Base-by-base conservation (phyloP, 768 basidiomycete species). In the Collybia sordida region DNA sequence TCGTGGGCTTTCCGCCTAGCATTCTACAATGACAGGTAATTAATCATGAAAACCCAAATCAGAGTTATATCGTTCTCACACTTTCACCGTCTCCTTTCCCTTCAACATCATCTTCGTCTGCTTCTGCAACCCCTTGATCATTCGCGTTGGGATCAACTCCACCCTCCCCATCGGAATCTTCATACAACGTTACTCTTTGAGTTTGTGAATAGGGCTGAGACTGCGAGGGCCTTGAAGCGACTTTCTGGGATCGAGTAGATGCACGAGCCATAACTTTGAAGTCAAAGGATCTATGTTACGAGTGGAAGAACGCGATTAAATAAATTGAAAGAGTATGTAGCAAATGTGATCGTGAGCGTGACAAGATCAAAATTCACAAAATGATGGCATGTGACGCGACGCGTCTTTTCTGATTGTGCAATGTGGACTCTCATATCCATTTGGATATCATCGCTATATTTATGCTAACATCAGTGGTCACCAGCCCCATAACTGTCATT, bases 1-100 rank as follows among this genome's bases (percentile, higher is more conserved):
- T 85, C 82, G 42, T 79, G 74, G 0, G 88, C 88, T 63, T 81
- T 84, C 44, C 80, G 76, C n/a, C 74, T 70, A 19, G 84, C 59
- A 17, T 86, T 82, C 90, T 94, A 21, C 2, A 34, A 24, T 18
- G 25, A 21, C 7, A 22, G 3, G 7, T 24, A 7, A 31, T 31
- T 21, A 14, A 28, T 6, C n/a, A n/a, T n/a, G n/a, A n/a, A n/a
- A n/a, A n/a, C n/a, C n/a, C n/a, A n/a, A n/a, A 18, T 7, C 42
- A 35, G 24, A 37, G 21, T 37, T n/a, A 15, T 5, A 41, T 5
- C 38, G 14, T 49, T 43, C 61, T 58, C 6, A 56, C 64, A 12
- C 54, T 59, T 11, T 55, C 54, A 38, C 52, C 62, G 34, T 53
- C 45, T 37, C 63, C 61, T 28, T 58, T 54, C 23, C 61, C 64